Base-by-base conservation (phyloP, 2,329 filamentous ascomycete genomes). In the Colletotrichum theobromicola region DNA sequence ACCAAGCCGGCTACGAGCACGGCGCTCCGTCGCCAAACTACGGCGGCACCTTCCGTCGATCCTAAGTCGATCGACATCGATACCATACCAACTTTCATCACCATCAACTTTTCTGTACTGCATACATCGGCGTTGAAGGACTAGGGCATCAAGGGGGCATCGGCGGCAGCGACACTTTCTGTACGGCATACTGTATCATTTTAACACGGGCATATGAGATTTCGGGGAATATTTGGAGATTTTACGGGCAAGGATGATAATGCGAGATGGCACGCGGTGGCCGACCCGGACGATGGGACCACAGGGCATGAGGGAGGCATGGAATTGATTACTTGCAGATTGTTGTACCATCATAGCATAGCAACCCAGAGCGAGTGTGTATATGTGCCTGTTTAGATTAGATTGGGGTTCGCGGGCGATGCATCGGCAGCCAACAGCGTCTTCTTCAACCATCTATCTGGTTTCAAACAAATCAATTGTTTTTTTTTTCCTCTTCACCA, bases 11-110 rank as follows among this genome's bases (percentile, higher is more conserved):
- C 62, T 82, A 80, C 42, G 83, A 85, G n/a, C 64, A 74, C 58
- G 69, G 72, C 65, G 81, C 79, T 7, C 83, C 83, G 5, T 78
- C 74, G n/a, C 82, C 82, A 10, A 68, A 75, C 24, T 82, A 83
- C 58, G 69, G 42, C 60, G 67, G 75, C 12, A 77, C 78, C 32
- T 55, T 35, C 12, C 65, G 35, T 35, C 57, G 57, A 21, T 32
- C 57, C 18, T 34, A 7, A 61, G 30, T n/a, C 12, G n/a, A 7
- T 50, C n/a, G 42, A 50, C 4, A 21, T 2, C 42, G 42, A 50
- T 50, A 50, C 26, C 24, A 28, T 1, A 18, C 1, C 28, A 28
- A 16, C 2, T 3, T 58, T 18, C 30, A 58, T n/a, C n/a, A 32
- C 18, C 57, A 60, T 34, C 26, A 18, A 18, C 26, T 60, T 18